Evolutionary conservation across 2,329 filamentous ascomycete species (phyloP).

Genomic region (Pseudofabraea citricarpa): DNA sequence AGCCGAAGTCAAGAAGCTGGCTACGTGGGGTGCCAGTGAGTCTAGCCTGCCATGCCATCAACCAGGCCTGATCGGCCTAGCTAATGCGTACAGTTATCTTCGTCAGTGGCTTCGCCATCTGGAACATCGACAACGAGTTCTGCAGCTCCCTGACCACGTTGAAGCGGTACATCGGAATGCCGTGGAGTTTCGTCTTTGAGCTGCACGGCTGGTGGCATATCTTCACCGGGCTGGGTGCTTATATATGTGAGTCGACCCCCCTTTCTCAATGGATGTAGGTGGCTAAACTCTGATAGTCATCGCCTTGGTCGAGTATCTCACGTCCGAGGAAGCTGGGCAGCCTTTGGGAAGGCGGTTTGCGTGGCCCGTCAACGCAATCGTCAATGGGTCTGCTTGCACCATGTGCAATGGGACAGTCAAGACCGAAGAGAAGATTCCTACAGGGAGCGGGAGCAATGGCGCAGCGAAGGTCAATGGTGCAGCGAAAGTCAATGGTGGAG

Average conservation of each 20-base stretch:
- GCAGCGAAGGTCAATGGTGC: too few species aligned
- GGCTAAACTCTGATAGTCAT: too few species aligned
- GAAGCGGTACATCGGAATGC: constrained; percentile 43
- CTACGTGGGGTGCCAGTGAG: constrained; percentile 20
- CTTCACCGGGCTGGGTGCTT: constrained; percentile 50
- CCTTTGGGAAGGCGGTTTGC: constrained; percentile 21
- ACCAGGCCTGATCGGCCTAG: not conserved
- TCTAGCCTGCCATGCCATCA: not conserved
- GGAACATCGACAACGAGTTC: constrained; percentile 51
- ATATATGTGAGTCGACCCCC: constrained; percentile 23
- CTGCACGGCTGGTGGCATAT: constrained; percentile 63
- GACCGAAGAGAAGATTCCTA: too few species aligned
- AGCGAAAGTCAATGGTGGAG: too few species aligned
- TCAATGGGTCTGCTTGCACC: constrained; percentile 13
- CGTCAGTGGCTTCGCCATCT: constrained; percentile 44
- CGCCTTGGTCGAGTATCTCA: constrained; percentile 28
- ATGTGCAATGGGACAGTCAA: too few species aligned
- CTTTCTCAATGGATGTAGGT: too few species aligned
- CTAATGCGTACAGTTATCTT: constrained; percentile 25
- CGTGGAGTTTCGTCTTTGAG: constrained; percentile 51
- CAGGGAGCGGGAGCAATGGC: too few species aligned
- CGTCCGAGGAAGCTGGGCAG: constrained; percentile 25
- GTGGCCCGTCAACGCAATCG: constrained; percentile 22
- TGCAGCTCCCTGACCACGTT: constrained; percentile 43
- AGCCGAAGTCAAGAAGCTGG: constrained; percentile 18